Percentiles rank a stretch among this genome's conserved stretches.
Conservation (phyloP, 2,329 filamentous ascomycete genomes). For the Trichoderma breve region DNA sequence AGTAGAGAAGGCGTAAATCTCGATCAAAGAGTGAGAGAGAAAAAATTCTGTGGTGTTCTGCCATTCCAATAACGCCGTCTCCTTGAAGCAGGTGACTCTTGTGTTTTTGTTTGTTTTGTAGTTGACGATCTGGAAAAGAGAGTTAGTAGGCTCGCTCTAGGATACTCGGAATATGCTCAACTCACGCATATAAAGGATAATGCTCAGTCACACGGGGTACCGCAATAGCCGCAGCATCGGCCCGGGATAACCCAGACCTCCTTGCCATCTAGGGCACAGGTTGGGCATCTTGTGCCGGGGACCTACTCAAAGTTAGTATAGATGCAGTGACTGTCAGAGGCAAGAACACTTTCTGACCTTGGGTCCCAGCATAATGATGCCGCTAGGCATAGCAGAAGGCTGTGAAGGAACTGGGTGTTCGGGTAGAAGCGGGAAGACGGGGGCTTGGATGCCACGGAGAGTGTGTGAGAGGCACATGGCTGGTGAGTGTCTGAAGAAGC, state of each 20-base stretch:
- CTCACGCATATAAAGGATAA: not conserved
- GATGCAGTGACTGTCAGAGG: not conserved
- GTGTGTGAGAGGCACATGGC: slow-evolving; percentile 16
- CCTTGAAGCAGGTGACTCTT: not conserved
- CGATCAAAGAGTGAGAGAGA: not conserved
- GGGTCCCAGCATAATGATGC: slow-evolving; percentile 20
- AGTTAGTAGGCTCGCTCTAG: not conserved
- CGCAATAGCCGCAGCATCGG: slow-evolving; percentile 50
- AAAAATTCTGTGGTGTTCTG: not conserved
- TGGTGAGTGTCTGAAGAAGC: not conserved
- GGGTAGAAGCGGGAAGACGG: slow-evolving; percentile 1
- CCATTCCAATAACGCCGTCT: not conserved
- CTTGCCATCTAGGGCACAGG: slow-evolving; percentile 47
- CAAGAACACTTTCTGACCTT: slow-evolving; percentile 16
- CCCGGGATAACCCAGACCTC: slow-evolving; percentile 58
- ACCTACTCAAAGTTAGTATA: slow-evolving; percentile 31
- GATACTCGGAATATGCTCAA: not conserved
- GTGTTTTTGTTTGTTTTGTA: not conserved
- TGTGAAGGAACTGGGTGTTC: not conserved
- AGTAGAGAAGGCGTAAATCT: not conserved
- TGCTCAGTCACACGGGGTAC: slow-evolving; percentile 40
- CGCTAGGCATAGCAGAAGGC: not conserved
- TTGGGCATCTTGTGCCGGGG: slow-evolving; percentile 53
- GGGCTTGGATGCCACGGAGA: not conserved
- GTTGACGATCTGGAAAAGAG: not conserved